Evolutionary conservation across 164 flowering plant species (phyloP).

Genomic region (Buxus sempervirens): DNA sequence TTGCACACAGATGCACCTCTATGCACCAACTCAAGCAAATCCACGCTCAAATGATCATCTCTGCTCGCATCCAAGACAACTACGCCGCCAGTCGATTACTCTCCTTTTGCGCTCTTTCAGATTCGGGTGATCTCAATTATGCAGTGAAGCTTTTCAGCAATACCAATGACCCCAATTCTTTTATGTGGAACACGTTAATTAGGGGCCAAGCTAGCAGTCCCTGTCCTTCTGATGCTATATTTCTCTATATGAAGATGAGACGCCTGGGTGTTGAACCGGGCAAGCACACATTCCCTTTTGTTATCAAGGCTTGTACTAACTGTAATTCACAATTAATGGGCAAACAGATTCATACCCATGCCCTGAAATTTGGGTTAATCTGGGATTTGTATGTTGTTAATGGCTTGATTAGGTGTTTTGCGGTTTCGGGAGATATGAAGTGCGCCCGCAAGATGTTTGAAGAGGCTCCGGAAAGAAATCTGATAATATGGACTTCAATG

Average conservation of each 20-base stretch:
- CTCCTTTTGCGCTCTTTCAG: conserved; percentile 51
- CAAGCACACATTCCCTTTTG: conserved; percentile 61
- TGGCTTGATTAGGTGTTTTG: conserved; percentile 47
- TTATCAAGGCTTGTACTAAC: conserved; percentile 57
- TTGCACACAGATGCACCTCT: conserved; percentile 53
- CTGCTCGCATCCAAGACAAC: conserved; percentile 51
- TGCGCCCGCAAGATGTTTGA: conserved; percentile 53
- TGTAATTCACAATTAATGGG: conserved; percentile 19
- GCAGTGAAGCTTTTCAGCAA: conserved; percentile 40
- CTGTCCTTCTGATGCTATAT: conserved; percentile 36
- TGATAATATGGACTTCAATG: conserved; percentile 60
- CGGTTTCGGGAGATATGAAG: conserved; percentile 23
- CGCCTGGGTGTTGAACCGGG: conserved; percentile 41
- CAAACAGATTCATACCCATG: conserved; percentile 49
- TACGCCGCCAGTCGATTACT: conserved; percentile 65
- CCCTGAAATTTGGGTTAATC: conserved; percentile 47
- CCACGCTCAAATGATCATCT: conserved; percentile 60
- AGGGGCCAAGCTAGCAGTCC: conserved; percentile 44
- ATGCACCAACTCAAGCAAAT: conserved; percentile 58
- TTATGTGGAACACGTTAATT: conserved; percentile 68
- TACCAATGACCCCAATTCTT: conserved; percentile 44
- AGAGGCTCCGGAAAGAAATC: conserved; percentile 38
- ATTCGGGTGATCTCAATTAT: conserved; percentile 40
- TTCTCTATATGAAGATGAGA: conserved; percentile 43
- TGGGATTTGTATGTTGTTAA: conserved; percentile 52